phyloP scores from a whole-genome alignment of 148 eudicot genomes.

The Chenopodium formosanum region DNA sequence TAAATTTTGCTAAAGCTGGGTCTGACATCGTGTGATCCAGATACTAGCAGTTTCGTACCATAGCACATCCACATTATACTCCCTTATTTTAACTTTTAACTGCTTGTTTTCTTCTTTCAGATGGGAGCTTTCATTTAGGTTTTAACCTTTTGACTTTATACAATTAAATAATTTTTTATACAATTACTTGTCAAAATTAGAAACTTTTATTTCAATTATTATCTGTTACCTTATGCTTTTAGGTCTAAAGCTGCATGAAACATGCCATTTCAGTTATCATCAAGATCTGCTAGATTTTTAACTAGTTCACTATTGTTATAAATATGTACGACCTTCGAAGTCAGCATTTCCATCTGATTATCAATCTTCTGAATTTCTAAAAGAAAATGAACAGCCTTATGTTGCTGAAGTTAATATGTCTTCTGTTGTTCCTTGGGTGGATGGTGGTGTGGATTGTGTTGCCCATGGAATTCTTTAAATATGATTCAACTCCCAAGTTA shows the following conservation, averaged over 20 bases:
- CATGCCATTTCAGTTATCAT: background rate
- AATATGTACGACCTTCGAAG: background rate
- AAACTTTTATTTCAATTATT: too few relatives aligned
- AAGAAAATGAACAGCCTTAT: slow-evolving; percentile 24
- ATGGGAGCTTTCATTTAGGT: too few relatives aligned
- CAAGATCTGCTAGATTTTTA: slow-evolving; percentile 1
- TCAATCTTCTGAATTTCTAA: background rate
- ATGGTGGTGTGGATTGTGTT: slow-evolving; percentile 59
- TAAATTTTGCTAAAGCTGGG: too few relatives aligned
- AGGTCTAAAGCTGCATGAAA: slow-evolving; percentile 7
- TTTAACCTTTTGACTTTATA: too few relatives aligned
- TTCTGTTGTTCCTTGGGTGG: slow-evolving; percentile 48
- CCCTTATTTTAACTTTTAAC: too few relatives aligned
- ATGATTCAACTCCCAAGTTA: slow-evolving; percentile 44
- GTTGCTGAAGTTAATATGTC: slow-evolving; percentile 30
- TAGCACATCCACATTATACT: too few relatives aligned
- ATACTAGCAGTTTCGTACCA: too few relatives aligned
- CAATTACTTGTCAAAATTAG: too few relatives aligned
- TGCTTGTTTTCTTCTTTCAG: too few relatives aligned
- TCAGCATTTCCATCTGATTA: background rate
- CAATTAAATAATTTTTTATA: too few relatives aligned
- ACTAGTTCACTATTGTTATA: background rate
- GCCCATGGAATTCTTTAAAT: slow-evolving; percentile 51
- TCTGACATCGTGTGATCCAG: too few relatives aligned
- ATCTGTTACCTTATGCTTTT: too few relatives aligned